A percentile compares a stretch with the other conserved stretches of the same genome.
Evolutionary conservation across 2,329 filamentous ascomycete genomes (phyloP).

Genomic region (Chaetomium sp.): DNA sequence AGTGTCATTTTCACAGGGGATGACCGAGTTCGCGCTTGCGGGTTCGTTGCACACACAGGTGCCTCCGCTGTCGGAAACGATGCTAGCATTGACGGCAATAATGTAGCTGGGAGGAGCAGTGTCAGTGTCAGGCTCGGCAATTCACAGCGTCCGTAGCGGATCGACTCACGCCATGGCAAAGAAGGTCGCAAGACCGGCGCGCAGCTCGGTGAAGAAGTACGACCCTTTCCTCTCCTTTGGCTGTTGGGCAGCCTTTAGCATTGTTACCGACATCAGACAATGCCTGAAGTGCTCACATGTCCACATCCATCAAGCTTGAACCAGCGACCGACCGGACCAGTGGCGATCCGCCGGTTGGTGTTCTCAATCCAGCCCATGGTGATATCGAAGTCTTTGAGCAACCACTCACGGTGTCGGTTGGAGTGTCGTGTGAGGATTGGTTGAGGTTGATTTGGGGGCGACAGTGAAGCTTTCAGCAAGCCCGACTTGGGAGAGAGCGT

Average conservation of each 20-base stretch:
- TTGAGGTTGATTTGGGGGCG: neutral
- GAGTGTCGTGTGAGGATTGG: neutral
- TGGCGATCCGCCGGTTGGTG: conserved; percentile 61
- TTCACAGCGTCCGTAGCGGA: conserved; percentile 25
- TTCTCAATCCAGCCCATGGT: conserved; percentile 54
- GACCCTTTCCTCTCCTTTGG: conserved; percentile 72
- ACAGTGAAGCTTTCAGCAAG: conserved; percentile 12
- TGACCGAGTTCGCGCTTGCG: conserved; percentile 39
- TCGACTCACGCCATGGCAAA: conserved; percentile 61
- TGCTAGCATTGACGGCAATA: conserved; percentile 56
- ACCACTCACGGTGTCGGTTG: neutral
- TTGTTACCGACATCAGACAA: conserved; percentile 3
- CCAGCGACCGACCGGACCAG: conserved; percentile 66
- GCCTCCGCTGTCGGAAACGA: conserved; percentile 66
- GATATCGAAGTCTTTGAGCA: conserved; percentile 8
- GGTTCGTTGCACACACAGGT: conserved; percentile 71
- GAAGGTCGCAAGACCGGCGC: conserved; percentile 80
- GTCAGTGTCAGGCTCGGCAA: neutral
- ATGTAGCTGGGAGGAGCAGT: conserved; percentile 45
- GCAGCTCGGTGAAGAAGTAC: conserved; percentile 79
- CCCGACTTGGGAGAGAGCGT: conserved; percentile 13
- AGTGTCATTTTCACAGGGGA: conserved; percentile 54
- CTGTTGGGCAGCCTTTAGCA: conserved; percentile 45
- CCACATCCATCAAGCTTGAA: conserved; percentile 82
- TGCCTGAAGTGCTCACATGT: conserved; percentile 60